Conservation (phyloP, 495 filamentous ascomycete genomes). For the Lasiosphaeria miniovina region DNA sequence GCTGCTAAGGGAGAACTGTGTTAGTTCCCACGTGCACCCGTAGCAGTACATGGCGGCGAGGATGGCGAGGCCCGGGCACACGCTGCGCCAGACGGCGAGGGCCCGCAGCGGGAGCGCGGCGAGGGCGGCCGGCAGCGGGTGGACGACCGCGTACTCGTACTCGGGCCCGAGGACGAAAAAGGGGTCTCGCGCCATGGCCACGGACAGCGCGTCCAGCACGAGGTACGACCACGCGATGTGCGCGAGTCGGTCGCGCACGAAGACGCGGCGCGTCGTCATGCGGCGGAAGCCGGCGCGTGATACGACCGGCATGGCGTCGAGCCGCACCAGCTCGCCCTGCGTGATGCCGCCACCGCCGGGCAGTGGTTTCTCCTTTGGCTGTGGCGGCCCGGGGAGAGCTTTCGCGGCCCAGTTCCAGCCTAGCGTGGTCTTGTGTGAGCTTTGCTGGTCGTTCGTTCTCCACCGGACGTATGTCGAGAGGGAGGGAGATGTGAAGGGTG, state of each 20-base stretch:
- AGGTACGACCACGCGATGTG: constrained; percentile 56
- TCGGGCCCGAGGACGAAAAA: constrained; percentile 61
- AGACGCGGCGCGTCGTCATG: constrained; percentile 36
- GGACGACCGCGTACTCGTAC: constrained; percentile 11
- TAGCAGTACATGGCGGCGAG: constrained; percentile 49
- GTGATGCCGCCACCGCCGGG: not conserved
- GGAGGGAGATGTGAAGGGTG: not conserved
- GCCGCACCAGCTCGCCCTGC: constrained; percentile 6
- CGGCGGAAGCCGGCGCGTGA: constrained; percentile 34
- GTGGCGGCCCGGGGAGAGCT: constrained; percentile 16
- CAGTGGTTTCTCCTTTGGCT: not conserved
- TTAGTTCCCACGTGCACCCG: constrained; percentile 42
- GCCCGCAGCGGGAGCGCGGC: constrained; percentile 37
- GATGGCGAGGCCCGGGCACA: constrained; percentile 49
- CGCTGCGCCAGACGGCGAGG: constrained; percentile 48
- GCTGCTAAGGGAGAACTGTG: constrained; percentile 44
- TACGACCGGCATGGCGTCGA: constrained; percentile 17
- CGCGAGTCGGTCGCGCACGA: constrained; percentile 48
- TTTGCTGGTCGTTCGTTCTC: not conserved
- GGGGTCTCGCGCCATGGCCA: constrained; percentile 64
- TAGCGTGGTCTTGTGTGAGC: constrained; percentile 1
- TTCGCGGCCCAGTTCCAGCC: constrained; percentile 65
- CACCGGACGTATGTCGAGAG: not conserved
- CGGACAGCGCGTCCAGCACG: constrained; percentile 62
- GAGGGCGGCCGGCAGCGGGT: constrained; percentile 47